These are phyloP conservation scores for Cystobasidium pallidum DNA, from an alignment of 1,284 basidiomycete species.

Conservation along the genomic window DNA sequence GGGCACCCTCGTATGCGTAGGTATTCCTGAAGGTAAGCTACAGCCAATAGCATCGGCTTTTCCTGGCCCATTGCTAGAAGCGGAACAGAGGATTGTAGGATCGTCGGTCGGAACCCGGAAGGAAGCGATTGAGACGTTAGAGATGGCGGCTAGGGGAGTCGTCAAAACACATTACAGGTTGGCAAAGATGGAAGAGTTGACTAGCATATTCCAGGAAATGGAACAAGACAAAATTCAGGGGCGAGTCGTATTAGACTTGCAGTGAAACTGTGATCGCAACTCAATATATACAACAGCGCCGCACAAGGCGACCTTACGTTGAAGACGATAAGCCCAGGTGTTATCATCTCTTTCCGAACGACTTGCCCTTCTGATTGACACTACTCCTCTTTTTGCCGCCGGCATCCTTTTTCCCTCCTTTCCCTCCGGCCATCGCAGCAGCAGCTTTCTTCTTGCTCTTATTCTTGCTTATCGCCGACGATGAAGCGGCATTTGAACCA, in stretches of 20 bases:
- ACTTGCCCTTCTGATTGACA: constrained; percentile 23
- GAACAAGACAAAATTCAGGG: constrained; percentile 41
- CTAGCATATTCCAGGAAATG: constrained; percentile 37
- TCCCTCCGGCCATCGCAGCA: neutral
- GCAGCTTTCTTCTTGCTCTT: constrained; percentile 7
- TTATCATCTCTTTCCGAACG: constrained; percentile 4
- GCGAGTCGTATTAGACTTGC: constrained; percentile 38
- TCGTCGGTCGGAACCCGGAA: constrained; percentile 37
- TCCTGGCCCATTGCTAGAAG: constrained; percentile 32
- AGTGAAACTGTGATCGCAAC: neutral
- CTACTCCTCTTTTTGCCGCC: constrained; percentile 16
- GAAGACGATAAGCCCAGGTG: neutral
- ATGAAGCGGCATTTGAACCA: constrained; percentile 1
- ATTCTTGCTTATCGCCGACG: neutral
- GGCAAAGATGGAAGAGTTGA: constrained; percentile 40
- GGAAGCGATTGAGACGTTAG: constrained; percentile 44
- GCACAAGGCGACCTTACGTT: neutral
- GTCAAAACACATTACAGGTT: constrained; percentile 32
- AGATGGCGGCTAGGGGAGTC: constrained; percentile 30
- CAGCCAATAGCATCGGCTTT: constrained; percentile 23
- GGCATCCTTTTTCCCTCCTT: neutral
- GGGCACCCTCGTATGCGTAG: constrained; percentile 41
- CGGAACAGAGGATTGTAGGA: constrained; percentile 38
- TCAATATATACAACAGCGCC: neutral
- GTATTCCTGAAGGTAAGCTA: constrained; percentile 41